Conservation (phyloP, 2,329 filamentous ascomycete species). For the Aschersonia sp. region DNA sequence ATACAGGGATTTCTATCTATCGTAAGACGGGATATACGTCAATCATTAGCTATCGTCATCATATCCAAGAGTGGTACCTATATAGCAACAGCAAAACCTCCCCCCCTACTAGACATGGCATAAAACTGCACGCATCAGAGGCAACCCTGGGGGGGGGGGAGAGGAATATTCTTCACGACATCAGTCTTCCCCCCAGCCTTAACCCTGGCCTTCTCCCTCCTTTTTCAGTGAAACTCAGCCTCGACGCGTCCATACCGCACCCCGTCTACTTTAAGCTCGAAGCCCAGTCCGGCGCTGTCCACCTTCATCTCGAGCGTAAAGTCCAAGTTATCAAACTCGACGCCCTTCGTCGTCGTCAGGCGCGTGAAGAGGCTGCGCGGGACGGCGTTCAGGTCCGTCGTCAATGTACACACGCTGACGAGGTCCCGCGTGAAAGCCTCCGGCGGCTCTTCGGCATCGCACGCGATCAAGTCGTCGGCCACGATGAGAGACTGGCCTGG, state of each 20-base stretch:
- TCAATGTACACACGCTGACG: slow-evolving; percentile 63
- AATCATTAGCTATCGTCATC: too few species aligned
- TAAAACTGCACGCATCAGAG: too few species aligned
- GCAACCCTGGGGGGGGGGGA: too few species aligned
- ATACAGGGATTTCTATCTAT: too few species aligned
- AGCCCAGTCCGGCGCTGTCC: slow-evolving; percentile 60
- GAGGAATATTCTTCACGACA: too few species aligned
- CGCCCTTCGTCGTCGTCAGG: slow-evolving; percentile 62
- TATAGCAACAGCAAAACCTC: too few species aligned
- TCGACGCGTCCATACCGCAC: slow-evolving; percentile 64
- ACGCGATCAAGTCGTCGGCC: slow-evolving; percentile 68
- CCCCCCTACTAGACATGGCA: not conserved
- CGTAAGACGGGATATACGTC: too few species aligned
- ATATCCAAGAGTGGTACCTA: too few species aligned
- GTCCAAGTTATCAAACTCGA: slow-evolving; percentile 71
- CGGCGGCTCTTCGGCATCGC: slow-evolving; percentile 53
- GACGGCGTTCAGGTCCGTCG: slow-evolving; percentile 65
- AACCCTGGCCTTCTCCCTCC: not conserved
- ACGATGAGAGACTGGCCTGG: slow-evolving; percentile 65
- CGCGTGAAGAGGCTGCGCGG: slow-evolving; percentile 60
- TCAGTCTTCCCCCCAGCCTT: too few species aligned
- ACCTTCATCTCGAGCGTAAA: slow-evolving; percentile 77
- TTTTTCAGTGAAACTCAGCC: slow-evolving; percentile 52
- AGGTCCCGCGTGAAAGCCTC: slow-evolving; percentile 45
- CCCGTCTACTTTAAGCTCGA: slow-evolving; percentile 68